Conservation (phyloP, 2,329 filamentous ascomycete species). For the Amphichorda felina region DNA sequence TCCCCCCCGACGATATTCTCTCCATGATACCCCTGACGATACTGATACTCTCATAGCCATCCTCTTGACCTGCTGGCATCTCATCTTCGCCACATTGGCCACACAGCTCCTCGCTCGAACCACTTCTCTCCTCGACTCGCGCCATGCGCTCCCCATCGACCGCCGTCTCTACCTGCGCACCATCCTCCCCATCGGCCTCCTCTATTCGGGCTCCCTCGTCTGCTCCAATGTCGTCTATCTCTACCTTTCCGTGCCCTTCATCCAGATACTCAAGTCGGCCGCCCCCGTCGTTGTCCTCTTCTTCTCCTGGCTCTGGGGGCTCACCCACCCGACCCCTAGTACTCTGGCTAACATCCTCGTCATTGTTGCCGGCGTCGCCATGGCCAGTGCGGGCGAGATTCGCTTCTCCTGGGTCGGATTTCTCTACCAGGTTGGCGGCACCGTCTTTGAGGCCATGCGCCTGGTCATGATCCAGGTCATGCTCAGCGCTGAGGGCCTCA, state of each 20-base stretch:
- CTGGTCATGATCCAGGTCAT: slow-evolving; percentile 79
- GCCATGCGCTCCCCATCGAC: slow-evolving; percentile 49
- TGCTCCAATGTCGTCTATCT: slow-evolving; percentile 58
- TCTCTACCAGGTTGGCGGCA: slow-evolving; percentile 60
- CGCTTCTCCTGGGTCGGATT: slow-evolving; percentile 56
- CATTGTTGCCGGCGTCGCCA: slow-evolving; percentile 38
- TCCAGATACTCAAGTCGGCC: slow-evolving; percentile 61
- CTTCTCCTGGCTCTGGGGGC: slow-evolving; percentile 47
- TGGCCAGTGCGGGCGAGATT: slow-evolving; percentile 52
- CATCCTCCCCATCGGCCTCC: slow-evolving; percentile 53
- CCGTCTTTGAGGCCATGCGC: slow-evolving; percentile 69
- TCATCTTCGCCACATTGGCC: slow-evolving; percentile 52
- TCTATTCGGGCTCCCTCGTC: slow-evolving; percentile 54
- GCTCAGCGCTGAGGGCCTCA: slow-evolving; percentile 62
- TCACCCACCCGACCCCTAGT: slow-evolving; percentile 31
- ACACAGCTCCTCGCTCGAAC: slow-evolving; percentile 55
- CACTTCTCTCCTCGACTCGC: slow-evolving; percentile 50
- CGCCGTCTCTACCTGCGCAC: slow-evolving; percentile 47
- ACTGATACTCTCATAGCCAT: slow-evolving; percentile 23
- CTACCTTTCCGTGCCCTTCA: slow-evolving; percentile 56
- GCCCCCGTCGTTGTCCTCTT: slow-evolving; percentile 56
- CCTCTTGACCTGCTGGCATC: slow-evolving; percentile 56
- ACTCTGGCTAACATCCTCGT: slow-evolving; percentile 35
- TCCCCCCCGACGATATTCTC: neutral
- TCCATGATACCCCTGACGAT: neutral